Base-by-base conservation (phyloP, 768 basidiomycete genomes). In the Podaxis sp. region DNA sequence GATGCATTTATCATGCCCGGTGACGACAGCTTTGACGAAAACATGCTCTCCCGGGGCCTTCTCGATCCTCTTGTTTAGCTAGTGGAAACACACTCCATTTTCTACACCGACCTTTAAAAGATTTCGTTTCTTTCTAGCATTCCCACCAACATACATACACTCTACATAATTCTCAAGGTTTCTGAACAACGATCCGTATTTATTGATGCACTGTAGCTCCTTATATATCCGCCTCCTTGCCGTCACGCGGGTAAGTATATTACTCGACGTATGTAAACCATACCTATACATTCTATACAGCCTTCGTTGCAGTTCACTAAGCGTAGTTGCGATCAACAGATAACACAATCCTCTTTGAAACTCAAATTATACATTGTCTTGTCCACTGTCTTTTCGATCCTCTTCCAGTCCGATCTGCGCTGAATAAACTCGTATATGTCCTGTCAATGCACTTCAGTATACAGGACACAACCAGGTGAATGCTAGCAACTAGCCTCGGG, bases 381-480 rank as follows among this genome's bases (percentile, higher is more conserved):
- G 78, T 95, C 93, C 55, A 99, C 97, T 28, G 86, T 88, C 76
- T 94, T 96, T 74, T 99, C 96, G 64, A 99, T 99, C 79, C 93
- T 96, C 78, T 97, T 96, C 96, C 96, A 99, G 73, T 99, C 96
- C 6, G 93, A 91, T 38, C 96, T 83, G 22, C 96, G 81, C 71
- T 95, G 93, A 69, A 98, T 92, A 69, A 98, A 96, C 74, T 99
- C 96, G 72, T 98, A 98, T 56, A 98, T 82, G 71, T 98, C 96
- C 86, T 89, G 63, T n/a, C 38, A 38, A 38, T 42, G 22, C 19
- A 19, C 15, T 30, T 28, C 52, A n/a, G 26, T 33, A 26, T 53
- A 36, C 48, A 63, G 19, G 24, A 28, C 38, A 60, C 19, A 57
- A 53, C 11, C 33, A 9, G 9, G 33, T 2, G 33, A 52, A 13